Evolutionary conservation across 2,329 filamentous ascomycete genomes (phyloP).

Genomic region (Alternaria sp.): DNA sequence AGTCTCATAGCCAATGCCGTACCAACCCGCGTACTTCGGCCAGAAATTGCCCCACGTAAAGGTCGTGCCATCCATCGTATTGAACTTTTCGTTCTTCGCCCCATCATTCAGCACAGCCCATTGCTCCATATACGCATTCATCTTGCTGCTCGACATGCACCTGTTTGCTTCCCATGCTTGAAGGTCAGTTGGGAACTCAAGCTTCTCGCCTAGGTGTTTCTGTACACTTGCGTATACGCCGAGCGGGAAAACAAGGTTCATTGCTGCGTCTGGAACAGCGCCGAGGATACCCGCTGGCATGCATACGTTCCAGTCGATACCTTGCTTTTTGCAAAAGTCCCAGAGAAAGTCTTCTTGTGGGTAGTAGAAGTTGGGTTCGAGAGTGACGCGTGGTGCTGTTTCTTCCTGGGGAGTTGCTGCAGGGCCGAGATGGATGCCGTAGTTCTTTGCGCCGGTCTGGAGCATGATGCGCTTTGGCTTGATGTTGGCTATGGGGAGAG

Average conservation of each 20-base stretch:
- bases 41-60: slow-evolving; percentile 59
- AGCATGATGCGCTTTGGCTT: slow-evolving; percentile 56
- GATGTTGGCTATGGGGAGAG: slow-evolving; percentile 52
- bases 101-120: slow-evolving; percentile 56
- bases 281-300: slow-evolving; percentile 59
- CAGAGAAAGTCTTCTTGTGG: slow-evolving; percentile 59
- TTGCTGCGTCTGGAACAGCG: slow-evolving; percentile 56
- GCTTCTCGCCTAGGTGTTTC: slow-evolving; percentile 48
- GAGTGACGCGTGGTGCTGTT: slow-evolving; percentile 50
- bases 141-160: slow-evolving; percentile 52
- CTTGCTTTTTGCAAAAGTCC: slow-evolving; percentile 50
- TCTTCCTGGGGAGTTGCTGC: slow-evolving; percentile 54
- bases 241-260: slow-evolving; percentile 58
- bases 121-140: slow-evolving; percentile 60
- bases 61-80: slow-evolving; percentile 54
- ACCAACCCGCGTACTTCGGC: slow-evolving; percentile 56
- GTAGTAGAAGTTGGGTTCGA: slow-evolving; percentile 63
- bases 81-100: slow-evolving; percentile 57
- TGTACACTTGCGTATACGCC: slow-evolving; percentile 59
- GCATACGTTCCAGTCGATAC: slow-evolving; percentile 54
- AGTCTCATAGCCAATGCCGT: slow-evolving; percentile 47
- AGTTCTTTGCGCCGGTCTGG: slow-evolving; percentile 62
- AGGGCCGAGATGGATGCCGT: slow-evolving; percentile 58
- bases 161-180: slow-evolving; percentile 53
- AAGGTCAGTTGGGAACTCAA: slow-evolving; percentile 55